Evolutionary conservation across 192 early-diverging fungal genomes (phyloP).

Genomic region (Coemansia sp.): DNA sequence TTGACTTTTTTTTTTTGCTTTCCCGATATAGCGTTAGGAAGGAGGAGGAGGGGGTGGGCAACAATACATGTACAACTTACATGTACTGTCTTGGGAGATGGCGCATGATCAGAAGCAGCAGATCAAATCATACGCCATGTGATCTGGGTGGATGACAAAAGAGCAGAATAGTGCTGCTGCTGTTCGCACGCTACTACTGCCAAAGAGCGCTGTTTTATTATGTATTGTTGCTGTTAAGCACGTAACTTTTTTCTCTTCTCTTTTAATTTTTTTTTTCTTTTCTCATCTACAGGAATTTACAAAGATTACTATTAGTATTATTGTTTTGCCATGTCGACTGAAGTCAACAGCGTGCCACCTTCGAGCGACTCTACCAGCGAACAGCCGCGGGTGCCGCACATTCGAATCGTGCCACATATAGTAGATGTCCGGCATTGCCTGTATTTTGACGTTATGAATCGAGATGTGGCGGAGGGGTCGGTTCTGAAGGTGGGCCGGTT

Average conservation of each 20-base stretch:
- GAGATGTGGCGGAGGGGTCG: conserved; percentile 62
- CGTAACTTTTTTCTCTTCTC: conserved; percentile 9
- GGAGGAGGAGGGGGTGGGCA: neutral
- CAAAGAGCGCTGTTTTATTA: neutral
- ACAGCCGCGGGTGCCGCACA: conserved; percentile 44
- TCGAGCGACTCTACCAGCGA: neutral
- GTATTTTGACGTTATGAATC: conserved; percentile 66
- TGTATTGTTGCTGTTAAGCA: neutral
- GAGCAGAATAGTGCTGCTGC: neutral
- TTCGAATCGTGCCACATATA: conserved; percentile 60
- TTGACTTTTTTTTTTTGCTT: no score
- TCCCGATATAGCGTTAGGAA: neutral
- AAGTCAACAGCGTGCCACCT: neutral
- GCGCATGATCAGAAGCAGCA: neutral
- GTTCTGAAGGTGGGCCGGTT: conserved; percentile 74
- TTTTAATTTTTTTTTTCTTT: conserved; percentile 6
- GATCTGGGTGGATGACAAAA: neutral
- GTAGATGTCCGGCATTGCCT: conserved; percentile 58
- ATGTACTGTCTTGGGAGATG: neutral
- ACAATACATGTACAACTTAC: neutral
- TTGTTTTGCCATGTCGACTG: conserved; percentile 14
- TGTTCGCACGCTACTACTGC: conserved; percentile 1
- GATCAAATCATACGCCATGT: conserved; percentile 14
- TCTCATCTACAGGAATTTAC: conserved; percentile 7
- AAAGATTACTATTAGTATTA: no score